Conservation (phyloP, 163 green algal genomes). For the Smithsoniella earleae region DNA sequence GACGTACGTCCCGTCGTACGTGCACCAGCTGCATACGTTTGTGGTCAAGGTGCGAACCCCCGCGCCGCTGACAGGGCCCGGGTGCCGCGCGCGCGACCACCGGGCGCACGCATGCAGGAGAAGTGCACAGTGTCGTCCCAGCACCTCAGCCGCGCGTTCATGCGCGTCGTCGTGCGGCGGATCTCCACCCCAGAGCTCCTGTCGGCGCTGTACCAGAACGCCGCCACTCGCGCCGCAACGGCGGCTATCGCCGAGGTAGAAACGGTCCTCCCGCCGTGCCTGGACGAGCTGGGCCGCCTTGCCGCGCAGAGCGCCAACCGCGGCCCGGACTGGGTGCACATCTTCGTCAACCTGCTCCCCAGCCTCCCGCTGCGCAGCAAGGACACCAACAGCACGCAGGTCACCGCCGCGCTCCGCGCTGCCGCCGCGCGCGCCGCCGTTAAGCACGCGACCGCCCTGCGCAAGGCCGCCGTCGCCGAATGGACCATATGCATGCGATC, state of each 20-base stretch:
- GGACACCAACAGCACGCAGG: no score
- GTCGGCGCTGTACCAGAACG: constrained; percentile 57
- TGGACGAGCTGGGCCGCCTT: constrained; percentile 49
- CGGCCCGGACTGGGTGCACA: constrained; percentile 71
- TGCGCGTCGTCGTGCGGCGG: constrained; percentile 46
- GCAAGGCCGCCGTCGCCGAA: constrained; percentile 60
- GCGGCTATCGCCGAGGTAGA: constrained; percentile 67
- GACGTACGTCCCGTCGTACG: constrained; percentile 60
- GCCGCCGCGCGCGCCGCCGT: not conserved
- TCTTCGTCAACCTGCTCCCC: constrained; percentile 70
- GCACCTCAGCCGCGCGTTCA: constrained; percentile 19
- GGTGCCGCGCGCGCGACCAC: not conserved
- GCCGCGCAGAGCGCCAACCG: constrained; percentile 33
- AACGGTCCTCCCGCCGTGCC: constrained; percentile 44
- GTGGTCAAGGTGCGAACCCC: constrained; percentile 48
- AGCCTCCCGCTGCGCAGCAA: constrained; percentile 56
- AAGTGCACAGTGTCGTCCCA: constrained; percentile 2
- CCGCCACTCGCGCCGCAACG: constrained; percentile 50
- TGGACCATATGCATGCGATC: constrained; percentile 67
- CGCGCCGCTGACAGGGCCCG: not conserved
- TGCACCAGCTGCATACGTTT: constrained; percentile 83
- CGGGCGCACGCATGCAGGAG: not conserved
- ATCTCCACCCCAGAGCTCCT: constrained; percentile 54
- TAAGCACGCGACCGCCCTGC: constrained; percentile 33
- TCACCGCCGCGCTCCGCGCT: constrained; percentile 40